Evolutionary conservation across 495 filamentous ascomycete species (phyloP).

Genomic region (Acidomyces sp.): DNA sequence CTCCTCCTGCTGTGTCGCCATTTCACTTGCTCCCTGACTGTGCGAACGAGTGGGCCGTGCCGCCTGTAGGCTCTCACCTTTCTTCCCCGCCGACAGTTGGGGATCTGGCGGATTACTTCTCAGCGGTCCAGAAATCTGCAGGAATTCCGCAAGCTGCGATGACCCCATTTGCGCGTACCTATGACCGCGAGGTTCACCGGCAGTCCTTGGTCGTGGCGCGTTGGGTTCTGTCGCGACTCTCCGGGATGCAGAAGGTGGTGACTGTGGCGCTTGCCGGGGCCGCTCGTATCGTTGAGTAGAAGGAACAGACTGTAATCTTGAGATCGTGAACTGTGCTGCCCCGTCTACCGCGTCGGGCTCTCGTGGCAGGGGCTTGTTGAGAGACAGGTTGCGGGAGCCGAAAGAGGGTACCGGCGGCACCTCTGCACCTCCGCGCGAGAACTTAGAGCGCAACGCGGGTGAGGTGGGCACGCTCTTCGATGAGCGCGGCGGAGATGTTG

Average conservation of each 20-base stretch:
- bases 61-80: neutral
- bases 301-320: conserved; percentile 6
- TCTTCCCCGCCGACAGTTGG: neutral
- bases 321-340: neutral
- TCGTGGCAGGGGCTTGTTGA: conserved; percentile 15
- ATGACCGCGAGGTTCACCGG: conserved; percentile 10
- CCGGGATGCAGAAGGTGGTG: neutral
- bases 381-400: neutral
- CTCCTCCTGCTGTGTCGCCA: neutral
- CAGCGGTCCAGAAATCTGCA: conserved; percentile 2
- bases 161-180: conserved; percentile 1
- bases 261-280: conserved; percentile 6
- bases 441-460: conserved; percentile 11
- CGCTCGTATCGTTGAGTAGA: conserved; percentile 12
- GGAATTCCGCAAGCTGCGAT: conserved; percentile 10
- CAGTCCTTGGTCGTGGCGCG: conserved; percentile 4
- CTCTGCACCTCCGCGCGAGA: conserved; percentile 5
- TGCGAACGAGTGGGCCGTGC: neutral
- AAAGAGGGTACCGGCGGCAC: neutral
- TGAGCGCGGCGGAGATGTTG: neutral
- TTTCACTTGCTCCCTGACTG: neutral
- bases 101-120: conserved; percentile 3
- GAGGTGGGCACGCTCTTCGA: conserved; percentile 2
- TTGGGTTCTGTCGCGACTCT: neutral
- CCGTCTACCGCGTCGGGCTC: conserved; percentile 5